These are phyloP conservation scores for Phytophthora tentaculata DNA, from an alignment of 352 stramenopile species.

Conservation along the genomic window DNA sequence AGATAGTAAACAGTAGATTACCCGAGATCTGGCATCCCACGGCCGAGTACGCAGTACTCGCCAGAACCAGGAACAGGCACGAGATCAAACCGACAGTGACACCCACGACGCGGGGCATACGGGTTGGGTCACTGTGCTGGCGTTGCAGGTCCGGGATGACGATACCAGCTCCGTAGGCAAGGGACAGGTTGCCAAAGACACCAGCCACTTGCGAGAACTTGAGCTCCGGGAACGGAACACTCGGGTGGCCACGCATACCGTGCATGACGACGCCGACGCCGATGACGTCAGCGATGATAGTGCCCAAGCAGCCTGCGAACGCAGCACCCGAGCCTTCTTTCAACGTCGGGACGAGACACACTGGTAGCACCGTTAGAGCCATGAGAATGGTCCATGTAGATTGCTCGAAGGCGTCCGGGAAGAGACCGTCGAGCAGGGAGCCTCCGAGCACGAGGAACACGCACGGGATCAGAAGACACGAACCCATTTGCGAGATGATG, in stretches of 20 bases:
- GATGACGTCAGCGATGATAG: conserved; percentile 50
- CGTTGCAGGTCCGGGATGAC: not conserved
- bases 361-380: conserved; percentile 42
- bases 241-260: conserved; percentile 45
- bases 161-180: not conserved
- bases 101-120: not conserved
- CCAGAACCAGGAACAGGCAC: not conserved
- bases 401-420: conserved; percentile 46
- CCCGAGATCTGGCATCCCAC: conserved; percentile 1
- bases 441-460: conserved; percentile 59
- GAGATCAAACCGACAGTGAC: not conserved
- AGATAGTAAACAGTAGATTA: not conserved
- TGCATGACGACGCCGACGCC: conserved; percentile 45
- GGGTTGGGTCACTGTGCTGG: not conserved
- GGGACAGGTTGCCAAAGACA: conserved; percentile 5
- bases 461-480: conserved; percentile 50
- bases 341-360: conserved; percentile 54
- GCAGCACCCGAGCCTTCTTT: conserved; percentile 51
- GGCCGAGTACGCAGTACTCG: not conserved
- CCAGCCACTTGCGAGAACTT: conserved; percentile 17
- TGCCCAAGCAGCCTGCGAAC: conserved; percentile 51
- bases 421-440: conserved; percentile 49
- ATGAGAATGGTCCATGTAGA: conserved; percentile 57
- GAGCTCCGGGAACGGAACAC: conserved; percentile 40
- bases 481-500: conserved; percentile 47